A percentile compares a stretch with the other conserved stretches of the same genome.
phyloP scores from a whole-genome alignment of 306 rosid genomes.

The Abrus pulchellus region DNA sequence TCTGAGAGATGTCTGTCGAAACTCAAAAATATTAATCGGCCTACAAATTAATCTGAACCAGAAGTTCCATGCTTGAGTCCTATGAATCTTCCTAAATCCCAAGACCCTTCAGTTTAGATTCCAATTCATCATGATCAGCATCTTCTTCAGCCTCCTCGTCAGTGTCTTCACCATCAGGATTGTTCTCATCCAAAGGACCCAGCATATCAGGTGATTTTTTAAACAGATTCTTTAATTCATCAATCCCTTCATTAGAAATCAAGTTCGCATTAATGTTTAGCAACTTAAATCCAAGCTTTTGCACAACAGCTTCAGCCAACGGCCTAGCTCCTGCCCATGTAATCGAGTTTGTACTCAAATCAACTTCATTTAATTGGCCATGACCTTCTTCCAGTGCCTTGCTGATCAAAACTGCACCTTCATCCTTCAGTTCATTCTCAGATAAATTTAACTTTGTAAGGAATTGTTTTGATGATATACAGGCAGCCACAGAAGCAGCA shows the following conservation, averaged over 20 bases:
- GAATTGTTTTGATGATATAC: conserved; percentile 72
- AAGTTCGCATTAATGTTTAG: conserved; percentile 75
- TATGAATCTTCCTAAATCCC: conserved; percentile 65
- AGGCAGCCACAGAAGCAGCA: conserved; percentile 71
- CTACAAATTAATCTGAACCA: conserved; percentile 49
- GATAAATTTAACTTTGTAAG: conserved; percentile 72
- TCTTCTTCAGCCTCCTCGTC: conserved; percentile 71
- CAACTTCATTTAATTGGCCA: conserved; percentile 76
- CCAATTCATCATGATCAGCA: conserved; percentile 71
- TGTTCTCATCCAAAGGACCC: conserved; percentile 89
- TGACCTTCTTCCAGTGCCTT: conserved; percentile 76
- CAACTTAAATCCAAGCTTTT: conserved; percentile 77
- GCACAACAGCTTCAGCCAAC: conserved; percentile 75
- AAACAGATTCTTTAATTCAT: conserved; percentile 67
- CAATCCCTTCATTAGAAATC: conserved; percentile 86
- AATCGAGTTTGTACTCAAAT: conserved; percentile 70
- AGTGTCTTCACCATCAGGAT: conserved; percentile 81
- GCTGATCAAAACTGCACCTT: conserved; percentile 78
- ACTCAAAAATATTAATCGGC: conserved; percentile 38
- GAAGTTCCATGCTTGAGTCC: conserved; percentile 36
- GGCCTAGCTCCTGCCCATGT: conserved; percentile 84
- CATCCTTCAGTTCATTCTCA: conserved; percentile 89
- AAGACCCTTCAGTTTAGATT: conserved; percentile 74
- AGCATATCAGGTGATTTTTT: conserved; percentile 65
- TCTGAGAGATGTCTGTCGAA: conserved; percentile 40